Conservation (phyloP, 2,329 filamentous ascomycete genomes). For the Hypoxylon sp. region DNA sequence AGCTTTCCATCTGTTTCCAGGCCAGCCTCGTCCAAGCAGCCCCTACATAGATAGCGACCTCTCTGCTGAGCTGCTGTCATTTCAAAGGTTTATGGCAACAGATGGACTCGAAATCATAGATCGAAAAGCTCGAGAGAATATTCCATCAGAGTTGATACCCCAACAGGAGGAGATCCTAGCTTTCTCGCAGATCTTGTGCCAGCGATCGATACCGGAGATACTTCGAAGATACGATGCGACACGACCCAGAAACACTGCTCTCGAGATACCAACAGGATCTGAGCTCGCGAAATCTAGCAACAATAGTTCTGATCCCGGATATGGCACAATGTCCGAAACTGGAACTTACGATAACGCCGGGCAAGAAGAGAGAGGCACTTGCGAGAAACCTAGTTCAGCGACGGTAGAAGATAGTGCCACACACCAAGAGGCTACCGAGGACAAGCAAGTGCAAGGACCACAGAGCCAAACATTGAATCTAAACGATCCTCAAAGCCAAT, state of each 20-base stretch:
- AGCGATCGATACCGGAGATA: neutral
- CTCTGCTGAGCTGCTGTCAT: neutral
- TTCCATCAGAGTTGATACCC: neutral
- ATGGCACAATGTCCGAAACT: neutral
- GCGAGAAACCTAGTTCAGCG: too few relatives aligned
- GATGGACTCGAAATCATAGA: neutral
- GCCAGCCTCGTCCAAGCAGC: neutral
- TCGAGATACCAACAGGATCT: neutral
- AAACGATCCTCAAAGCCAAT: too few relatives aligned
- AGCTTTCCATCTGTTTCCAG: conserved; percentile 36
- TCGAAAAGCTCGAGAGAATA: neutral
- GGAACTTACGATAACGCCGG: neutral
- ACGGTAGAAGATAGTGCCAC: too few relatives aligned
- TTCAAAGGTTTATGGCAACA: neutral
- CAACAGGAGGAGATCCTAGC: neutral
- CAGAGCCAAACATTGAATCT: too few relatives aligned
- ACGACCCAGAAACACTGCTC: too few relatives aligned
- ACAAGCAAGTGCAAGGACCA: too few relatives aligned
- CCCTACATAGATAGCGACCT: neutral
- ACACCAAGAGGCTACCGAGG: too few relatives aligned
- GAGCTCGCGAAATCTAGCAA: neutral
- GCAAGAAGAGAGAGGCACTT: neutral
- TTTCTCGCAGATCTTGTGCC: neutral
- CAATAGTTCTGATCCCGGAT: neutral
- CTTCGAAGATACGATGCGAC: neutral